phyloP scores from a whole-genome alignment of 1,284 basidiomycete genomes.

The Cutaneotrichosporon sp. region DNA sequence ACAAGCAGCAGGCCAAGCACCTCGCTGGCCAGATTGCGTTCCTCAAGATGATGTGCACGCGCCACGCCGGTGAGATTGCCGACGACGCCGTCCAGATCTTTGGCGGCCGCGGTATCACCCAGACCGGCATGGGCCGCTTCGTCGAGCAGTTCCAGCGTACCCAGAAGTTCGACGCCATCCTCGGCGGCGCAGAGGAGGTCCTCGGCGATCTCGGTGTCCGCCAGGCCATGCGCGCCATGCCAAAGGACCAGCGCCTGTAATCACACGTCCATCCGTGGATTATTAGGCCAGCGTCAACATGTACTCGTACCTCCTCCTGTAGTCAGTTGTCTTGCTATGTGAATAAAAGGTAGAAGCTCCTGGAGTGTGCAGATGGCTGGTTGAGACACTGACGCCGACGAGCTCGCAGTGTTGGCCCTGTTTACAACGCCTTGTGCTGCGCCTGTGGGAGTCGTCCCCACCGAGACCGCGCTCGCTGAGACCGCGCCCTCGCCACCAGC shows the following conservation, averaged over 20 bases:
- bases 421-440: too few species aligned
- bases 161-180: constrained; percentile 82
- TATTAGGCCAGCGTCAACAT: not conserved
- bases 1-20: constrained; percentile 59
- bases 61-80: constrained; percentile 48
- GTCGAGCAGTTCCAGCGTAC: constrained; percentile 53
- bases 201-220: constrained; percentile 54
- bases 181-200: constrained; percentile 50
- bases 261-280: not conserved
- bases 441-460: too few species aligned
- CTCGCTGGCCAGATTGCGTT: constrained; percentile 50
- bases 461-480: too few species aligned
- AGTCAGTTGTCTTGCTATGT: too few species aligned
- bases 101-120: constrained; percentile 57
- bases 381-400: too few species aligned
- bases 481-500: too few species aligned
- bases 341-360: too few species aligned
- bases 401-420: too few species aligned
- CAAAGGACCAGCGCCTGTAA: constrained; percentile 25
- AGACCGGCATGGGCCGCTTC: constrained; percentile 59
- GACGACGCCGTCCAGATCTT: constrained; percentile 53
- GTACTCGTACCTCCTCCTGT: too few species aligned
- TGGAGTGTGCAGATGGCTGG: too few species aligned
- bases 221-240: constrained; percentile 33
- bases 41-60: constrained; percentile 58